Percentiles rank a stretch among this genome's conserved stretches.
Evolutionary conservation across 257 asterid species (phyloP).

Genomic region (Solanum rostratum): DNA sequence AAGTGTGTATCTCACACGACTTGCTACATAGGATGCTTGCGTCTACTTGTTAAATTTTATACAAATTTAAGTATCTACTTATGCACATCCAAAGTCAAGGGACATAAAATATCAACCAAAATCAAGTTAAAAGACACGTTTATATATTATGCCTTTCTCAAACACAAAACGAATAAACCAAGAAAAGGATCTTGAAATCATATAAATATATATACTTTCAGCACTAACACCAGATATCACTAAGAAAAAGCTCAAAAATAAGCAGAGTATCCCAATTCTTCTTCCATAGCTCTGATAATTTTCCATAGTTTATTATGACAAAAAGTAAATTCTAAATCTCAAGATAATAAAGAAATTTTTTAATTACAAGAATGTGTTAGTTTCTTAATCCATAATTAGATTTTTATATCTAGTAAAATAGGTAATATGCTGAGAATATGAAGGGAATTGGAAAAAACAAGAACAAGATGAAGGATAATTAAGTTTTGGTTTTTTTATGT

Average conservation of each 20-base stretch:
- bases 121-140: not conserved
- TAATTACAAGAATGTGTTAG: not conserved
- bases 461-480: not conserved
- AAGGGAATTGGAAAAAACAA: slow-evolving; percentile 19
- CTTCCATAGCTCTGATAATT: not conserved
- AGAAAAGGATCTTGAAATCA: not conserved
- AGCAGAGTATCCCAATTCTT: not conserved
- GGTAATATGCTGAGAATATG: slow-evolving; percentile 21
- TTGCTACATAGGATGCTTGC: no score
- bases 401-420: slow-evolving; percentile 4
- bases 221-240: slow-evolving; percentile 18
- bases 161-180: not conserved
- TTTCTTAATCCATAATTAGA: not conserved
- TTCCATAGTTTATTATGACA: slow-evolving; percentile 4
- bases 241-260: slow-evolving; percentile 6
- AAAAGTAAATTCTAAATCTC: not conserved
- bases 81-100: not conserved
- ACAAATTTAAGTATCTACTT: no score
- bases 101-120: not conserved
- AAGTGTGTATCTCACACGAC: rapidly evolving
- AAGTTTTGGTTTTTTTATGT: not conserved
- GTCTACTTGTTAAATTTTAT: no score
- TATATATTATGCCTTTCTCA: not conserved
- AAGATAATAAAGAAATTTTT: not conserved
- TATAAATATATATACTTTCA: slow-evolving; percentile 18